A percentile compares a stretch with the other conserved stretches of the same genome.
Conservation (phyloP, 2,329 filamentous ascomycete genomes). For the Aquanectria penicillioides region DNA sequence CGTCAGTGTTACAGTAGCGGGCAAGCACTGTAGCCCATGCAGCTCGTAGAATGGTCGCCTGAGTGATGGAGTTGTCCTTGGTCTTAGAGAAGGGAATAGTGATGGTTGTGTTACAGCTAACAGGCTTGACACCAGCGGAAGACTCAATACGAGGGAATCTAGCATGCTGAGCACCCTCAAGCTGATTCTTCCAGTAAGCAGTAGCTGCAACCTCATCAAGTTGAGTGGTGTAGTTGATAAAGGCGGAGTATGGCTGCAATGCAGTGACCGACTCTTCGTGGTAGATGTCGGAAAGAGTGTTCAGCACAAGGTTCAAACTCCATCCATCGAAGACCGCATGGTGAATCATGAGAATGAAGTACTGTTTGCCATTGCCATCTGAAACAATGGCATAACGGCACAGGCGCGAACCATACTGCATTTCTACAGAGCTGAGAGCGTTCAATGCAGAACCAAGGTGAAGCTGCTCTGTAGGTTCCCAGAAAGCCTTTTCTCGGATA, state of each 20-base stretch:
- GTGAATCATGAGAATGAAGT: conserved; percentile 29
- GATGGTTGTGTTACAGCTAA: no score
- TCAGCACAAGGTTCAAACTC: conserved; percentile 21
- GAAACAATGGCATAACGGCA: no score
- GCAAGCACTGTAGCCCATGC: no score
- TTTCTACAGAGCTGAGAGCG: no score
- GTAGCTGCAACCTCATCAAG: neutral
- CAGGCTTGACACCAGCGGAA: no score
- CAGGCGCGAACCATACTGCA: no score
- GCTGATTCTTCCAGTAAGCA: conserved; percentile 5
- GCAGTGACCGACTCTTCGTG: neutral
- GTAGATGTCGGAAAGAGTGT: neutral
- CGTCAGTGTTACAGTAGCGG: conserved; percentile 54
- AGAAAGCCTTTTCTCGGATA: neutral
- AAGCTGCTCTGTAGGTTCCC: neutral
- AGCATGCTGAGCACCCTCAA: no score
- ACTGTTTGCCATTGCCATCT: neutral
- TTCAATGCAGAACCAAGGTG: no score
- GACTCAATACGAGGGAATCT: no score
- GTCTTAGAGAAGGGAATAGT: no score
- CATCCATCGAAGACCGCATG: conserved; percentile 39
- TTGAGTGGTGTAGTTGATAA: conserved; percentile 6
- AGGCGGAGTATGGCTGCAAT: conserved; percentile 3
- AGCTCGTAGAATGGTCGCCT: conserved; percentile 39
- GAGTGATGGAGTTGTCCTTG: no score